A percentile compares a stretch with the other conserved stretches of the same genome.
phyloP scores from a whole-genome alignment of 2,329 filamentous ascomycete genomes.

The Pyrenophora graminea region DNA sequence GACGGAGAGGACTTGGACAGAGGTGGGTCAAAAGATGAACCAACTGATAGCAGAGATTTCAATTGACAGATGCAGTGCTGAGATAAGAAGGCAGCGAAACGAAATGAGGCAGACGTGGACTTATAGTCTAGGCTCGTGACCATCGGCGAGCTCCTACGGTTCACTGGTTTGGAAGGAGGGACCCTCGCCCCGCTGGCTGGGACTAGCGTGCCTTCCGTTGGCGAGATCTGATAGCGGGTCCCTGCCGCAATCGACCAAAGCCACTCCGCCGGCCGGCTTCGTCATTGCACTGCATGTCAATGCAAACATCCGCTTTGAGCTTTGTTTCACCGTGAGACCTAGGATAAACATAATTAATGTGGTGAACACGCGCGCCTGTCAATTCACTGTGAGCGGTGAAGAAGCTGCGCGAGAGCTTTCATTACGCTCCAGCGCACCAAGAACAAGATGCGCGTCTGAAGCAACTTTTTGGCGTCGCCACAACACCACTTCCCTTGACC shows the following conservation, averaged over 20 bases:
- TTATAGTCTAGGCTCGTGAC: slow-evolving; percentile 39
- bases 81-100: slow-evolving; percentile 28
- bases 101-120: slow-evolving; percentile 19
- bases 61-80: slow-evolving; percentile 19
- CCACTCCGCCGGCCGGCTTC: slow-evolving; percentile 20
- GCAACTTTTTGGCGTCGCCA: slow-evolving; percentile 7
- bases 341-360: background rate
- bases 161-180: slow-evolving; percentile 24
- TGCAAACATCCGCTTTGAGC: slow-evolving; percentile 8
- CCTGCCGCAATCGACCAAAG: slow-evolving; percentile 21
- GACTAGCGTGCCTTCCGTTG: slow-evolving; percentile 23
- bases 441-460: slow-evolving; percentile 29
- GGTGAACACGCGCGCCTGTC: slow-evolving; percentile 10
- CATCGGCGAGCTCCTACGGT: slow-evolving; percentile 37
- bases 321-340: slow-evolving; percentile 14
- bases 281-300: slow-evolving; percentile 19
- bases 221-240: slow-evolving; percentile 17
- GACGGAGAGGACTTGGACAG: slow-evolving; percentile 14
- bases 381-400: slow-evolving; percentile 1
- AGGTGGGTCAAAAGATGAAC: slow-evolving; percentile 16
- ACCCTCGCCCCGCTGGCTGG: slow-evolving; percentile 24
- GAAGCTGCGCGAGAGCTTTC: background rate
- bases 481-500: slow-evolving; percentile 14
- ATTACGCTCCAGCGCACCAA: background rate
- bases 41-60: slow-evolving; percentile 14